Evolutionary conservation across 2,329 filamentous ascomycete genomes (phyloP).

Genomic region (Hymenoscyphus occultus): DNA sequence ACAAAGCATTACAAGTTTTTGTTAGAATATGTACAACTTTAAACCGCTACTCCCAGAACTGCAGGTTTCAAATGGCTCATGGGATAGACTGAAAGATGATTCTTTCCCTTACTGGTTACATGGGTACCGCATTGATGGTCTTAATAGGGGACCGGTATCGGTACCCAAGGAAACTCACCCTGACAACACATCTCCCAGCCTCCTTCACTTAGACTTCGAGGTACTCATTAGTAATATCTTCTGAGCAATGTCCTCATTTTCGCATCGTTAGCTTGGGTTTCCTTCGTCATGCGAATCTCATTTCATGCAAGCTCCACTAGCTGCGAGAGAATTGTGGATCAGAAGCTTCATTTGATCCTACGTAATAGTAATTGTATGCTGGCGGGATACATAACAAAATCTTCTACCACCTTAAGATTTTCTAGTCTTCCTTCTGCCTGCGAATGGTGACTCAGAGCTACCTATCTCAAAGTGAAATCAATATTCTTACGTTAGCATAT

Average conservation of each 20-base stretch:
- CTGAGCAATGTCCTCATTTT: neutral
- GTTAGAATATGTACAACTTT: neutral
- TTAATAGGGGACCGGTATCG: neutral
- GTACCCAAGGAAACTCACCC: neutral
- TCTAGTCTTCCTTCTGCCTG: too few species aligned
- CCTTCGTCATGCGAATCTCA: neutral
- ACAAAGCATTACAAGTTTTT: neutral
- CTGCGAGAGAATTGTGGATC: too few species aligned
- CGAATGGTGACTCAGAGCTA: too few species aligned
- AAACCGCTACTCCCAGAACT: neutral
- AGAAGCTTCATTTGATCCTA: too few species aligned
- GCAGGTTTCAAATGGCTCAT: neutral
- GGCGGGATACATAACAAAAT: too few species aligned
- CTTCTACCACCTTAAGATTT: too few species aligned
- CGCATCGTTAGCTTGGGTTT: neutral
- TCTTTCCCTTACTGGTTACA: neutral
- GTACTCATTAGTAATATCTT: neutral
- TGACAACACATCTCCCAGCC: neutral
- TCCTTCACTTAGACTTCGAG: neutral
- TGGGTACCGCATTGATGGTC: neutral
- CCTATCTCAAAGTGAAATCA: too few species aligned
- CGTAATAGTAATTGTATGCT: too few species aligned
- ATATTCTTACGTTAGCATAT: too few species aligned
- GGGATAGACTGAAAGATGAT: neutral
- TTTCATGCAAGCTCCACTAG: too few species aligned